These are phyloP conservation scores for Pascua guehoae DNA, from an alignment of 1,284 basidiomycete species.

Conservation along the genomic window DNA sequence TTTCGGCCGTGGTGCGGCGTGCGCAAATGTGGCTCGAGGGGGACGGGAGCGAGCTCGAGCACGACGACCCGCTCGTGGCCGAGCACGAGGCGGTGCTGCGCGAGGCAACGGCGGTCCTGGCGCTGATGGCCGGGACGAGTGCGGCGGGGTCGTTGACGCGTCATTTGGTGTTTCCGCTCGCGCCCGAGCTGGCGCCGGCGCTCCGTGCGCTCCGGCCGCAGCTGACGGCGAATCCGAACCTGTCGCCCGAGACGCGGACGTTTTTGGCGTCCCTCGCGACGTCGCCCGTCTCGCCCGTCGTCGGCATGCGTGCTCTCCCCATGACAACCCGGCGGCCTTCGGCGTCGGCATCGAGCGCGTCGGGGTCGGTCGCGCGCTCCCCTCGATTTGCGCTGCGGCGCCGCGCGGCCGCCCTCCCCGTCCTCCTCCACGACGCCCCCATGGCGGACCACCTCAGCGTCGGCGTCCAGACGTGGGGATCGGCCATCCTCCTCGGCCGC, in stretches of 20 bases:
- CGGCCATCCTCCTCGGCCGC: constrained; percentile 75
- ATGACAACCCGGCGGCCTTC: not conserved
- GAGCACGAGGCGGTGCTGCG: constrained; percentile 14
- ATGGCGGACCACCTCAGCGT: constrained; percentile 71
- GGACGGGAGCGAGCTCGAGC: not conserved
- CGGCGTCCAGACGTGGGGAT: constrained; percentile 88
- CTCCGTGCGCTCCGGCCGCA: constrained; percentile 19
- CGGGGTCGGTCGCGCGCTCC: constrained; percentile 2
- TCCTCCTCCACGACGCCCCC: constrained; percentile 68
- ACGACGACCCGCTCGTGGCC: not conserved
- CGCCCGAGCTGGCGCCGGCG: constrained; percentile 28
- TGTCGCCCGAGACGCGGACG: constrained; percentile 35
- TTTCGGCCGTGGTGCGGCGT: constrained; percentile 42
- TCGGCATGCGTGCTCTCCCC: not conserved
- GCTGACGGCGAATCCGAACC: constrained; percentile 21
- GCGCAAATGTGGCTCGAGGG: constrained; percentile 36
- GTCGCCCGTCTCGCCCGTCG: constrained; percentile 30
- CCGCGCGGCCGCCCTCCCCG: constrained; percentile 28
- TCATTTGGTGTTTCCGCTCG: constrained; percentile 44
- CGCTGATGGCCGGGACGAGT: constrained; percentile 61
- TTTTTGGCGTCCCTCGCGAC: constrained; percentile 37
- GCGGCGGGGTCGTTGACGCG: constrained; percentile 43
- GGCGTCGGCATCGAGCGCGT: not conserved
- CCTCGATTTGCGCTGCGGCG: constrained; percentile 11
- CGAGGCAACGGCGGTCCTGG: constrained; percentile 63